Conservation (phyloP, 2,329 filamentous ascomycete genomes). For the Chrysoporthe puriensis region DNA sequence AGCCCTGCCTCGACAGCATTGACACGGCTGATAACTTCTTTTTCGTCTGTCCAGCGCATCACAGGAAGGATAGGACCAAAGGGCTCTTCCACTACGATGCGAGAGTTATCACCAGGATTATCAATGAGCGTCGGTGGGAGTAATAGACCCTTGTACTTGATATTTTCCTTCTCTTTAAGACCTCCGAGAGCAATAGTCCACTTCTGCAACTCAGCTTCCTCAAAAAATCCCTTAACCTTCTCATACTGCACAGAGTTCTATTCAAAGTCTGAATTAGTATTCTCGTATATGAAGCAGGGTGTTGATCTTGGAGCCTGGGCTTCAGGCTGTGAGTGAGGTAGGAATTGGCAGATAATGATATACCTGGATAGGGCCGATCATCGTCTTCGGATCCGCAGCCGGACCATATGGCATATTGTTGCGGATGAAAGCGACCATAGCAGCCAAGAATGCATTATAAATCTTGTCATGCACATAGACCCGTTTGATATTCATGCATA, state of each 20-base stretch:
- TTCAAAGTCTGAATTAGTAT: background rate
- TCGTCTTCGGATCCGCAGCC: constrained; percentile 45
- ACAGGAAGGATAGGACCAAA: constrained; percentile 53
- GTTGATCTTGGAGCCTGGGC: no score
- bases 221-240: constrained; percentile 55
- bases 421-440: constrained; percentile 47
- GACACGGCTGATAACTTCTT: constrained; percentile 50
- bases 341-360: background rate
- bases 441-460: constrained; percentile 49
- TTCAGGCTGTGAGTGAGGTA: background rate
- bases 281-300: background rate
- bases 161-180: constrained; percentile 38
- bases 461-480: constrained; percentile 56
- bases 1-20: constrained; percentile 55
- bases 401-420: constrained; percentile 47
- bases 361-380: constrained; percentile 53
- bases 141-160: constrained; percentile 50
- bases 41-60: constrained; percentile 48
- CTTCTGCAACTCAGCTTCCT: constrained; percentile 50
- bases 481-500: constrained; percentile 55
- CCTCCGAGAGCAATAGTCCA: constrained; percentile 53
- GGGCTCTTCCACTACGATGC: constrained; percentile 59
- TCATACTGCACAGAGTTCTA: constrained; percentile 63
- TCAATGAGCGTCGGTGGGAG: constrained; percentile 63
- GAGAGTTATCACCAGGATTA: constrained; percentile 59